phyloP scores from a whole-genome alignment of 306 rosid genomes.

The Ziziphus jujuba region DNA sequence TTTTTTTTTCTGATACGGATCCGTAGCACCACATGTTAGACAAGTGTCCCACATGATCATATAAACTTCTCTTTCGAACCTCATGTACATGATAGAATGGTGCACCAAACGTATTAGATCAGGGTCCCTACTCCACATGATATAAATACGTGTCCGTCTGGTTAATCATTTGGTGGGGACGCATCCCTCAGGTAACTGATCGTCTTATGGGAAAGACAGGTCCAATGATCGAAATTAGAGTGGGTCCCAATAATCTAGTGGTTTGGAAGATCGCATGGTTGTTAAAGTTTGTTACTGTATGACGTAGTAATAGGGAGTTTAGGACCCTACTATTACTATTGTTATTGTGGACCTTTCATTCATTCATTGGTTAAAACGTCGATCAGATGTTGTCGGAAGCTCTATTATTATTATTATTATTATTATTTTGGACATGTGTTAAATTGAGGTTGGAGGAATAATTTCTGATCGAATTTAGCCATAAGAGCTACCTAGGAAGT shows the following conservation, averaged over 20 bases:
- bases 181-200: not conserved
- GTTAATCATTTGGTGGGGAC: slow-evolving; percentile 24
- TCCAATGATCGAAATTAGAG: slow-evolving; percentile 9
- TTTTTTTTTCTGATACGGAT: not conserved
- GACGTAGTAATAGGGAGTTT: not conserved
- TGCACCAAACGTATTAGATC: not conserved
- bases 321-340: not conserved
- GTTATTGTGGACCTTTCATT: slow-evolving; percentile 1
- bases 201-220: slow-evolving; percentile 19
- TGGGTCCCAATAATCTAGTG: not conserved
- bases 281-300: not conserved
- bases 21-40: slow-evolving; percentile 14
- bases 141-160: not conserved
- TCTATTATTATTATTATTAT: too few relatives aligned
- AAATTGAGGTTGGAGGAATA: too few relatives aligned
- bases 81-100: not conserved
- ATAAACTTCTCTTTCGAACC: slow-evolving; percentile 7
- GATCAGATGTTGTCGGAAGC: too few relatives aligned
- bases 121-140: not conserved
- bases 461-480: too few relatives aligned
- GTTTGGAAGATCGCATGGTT: slow-evolving; percentile 7
- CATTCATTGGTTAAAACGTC: not conserved
- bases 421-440: too few relatives aligned
- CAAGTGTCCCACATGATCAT: not conserved
- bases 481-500: too few relatives aligned